Evolutionary conservation across 1,284 basidiomycete species (phyloP), one percentile per base, ranked within the genome.

Genomic region (Peniophora sp.): DNA sequence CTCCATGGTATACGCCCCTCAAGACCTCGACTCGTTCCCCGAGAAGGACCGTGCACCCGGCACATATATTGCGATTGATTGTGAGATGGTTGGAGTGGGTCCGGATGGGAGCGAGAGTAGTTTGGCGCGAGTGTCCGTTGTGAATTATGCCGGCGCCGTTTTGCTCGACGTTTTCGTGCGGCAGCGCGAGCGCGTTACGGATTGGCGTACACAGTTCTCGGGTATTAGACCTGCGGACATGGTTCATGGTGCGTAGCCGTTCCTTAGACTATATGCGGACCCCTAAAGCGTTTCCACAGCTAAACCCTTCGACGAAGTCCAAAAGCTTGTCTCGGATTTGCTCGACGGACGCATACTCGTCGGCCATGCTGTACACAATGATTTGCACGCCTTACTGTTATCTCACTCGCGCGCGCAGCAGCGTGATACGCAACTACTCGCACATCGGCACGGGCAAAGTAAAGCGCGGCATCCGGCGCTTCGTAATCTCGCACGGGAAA

Each of bases 11-110:
- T 46, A 47, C 20, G 32, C 50, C 47, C 49, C 52, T 27, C 50
- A 53, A 49, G 17, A 52, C 34, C 32, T n/a, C n/a, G n/a, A 20
- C 23, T 22, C 41, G 19, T 41, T 55, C 19, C 52, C 48, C 16
- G 17, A 25, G 23, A 56, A 53, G 17, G 38, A 48, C 35, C 23
- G 38, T 16, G 90, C 86, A 52, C 79, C 83, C 1, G 90, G 89
- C 47, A 85, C 82, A 64, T 93, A 87, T 56, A 68, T 96, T 25
- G 85, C 92, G 0, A 72, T 98, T 43, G 95, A 98, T 66, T 97
- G 95, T 60, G 95, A 99, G 69, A 98, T 99, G 95, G 96, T 99
- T 2, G 95, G 95, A 1, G 82, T 98, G 5, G 94, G 95, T 0
- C 77, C 83, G 9, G 76, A 87, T 27, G 94, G 92, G 10, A 56